phyloP scores from a whole-genome alignment of 1,139 yeast genomes.

The Kodamaea derodonti region DNA sequence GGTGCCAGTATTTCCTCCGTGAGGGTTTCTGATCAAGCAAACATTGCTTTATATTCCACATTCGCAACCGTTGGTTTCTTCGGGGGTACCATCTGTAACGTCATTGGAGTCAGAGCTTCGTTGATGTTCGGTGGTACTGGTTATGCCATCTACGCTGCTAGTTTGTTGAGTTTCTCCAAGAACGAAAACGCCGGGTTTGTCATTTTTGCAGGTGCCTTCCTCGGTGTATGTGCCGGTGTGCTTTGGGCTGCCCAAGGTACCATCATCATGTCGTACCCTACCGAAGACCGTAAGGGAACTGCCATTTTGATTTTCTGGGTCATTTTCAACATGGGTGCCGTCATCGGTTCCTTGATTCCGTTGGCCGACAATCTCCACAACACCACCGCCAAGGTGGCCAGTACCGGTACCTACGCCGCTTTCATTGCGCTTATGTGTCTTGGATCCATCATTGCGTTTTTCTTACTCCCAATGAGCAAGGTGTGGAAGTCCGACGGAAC shows the following conservation, averaged over 20 bases:
- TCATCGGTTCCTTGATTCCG: conserved; percentile 55
- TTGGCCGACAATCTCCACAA: conserved; percentile 46
- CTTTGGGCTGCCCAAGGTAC: conserved; percentile 64
- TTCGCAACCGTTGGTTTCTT: conserved; percentile 59
- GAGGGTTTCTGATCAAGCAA: conserved; percentile 47
- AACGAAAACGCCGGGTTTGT: conserved; percentile 51
- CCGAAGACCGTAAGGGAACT: conserved; percentile 52
- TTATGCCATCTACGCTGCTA: conserved; percentile 51
- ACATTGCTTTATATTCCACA: conserved; percentile 52
- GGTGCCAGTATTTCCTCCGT: conserved; percentile 46
- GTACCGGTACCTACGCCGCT: conserved; percentile 55
- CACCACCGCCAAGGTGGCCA: conserved; percentile 34
- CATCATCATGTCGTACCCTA: conserved; percentile 54
- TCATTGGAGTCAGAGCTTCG: conserved; percentile 46
- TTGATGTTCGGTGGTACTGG: conserved; percentile 55
- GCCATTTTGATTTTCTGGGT: conserved; percentile 59
- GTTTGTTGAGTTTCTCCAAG: conserved; percentile 47
- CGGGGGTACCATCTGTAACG: conserved; percentile 57
- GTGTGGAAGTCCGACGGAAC: conserved; percentile 54
- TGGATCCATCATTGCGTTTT: conserved; percentile 45
- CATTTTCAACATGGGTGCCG: conserved; percentile 63
- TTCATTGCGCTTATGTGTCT: conserved; percentile 52
- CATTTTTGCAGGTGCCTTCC: conserved; percentile 55
- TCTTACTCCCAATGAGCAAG: conserved; percentile 47
- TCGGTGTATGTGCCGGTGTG: conserved; percentile 55